Conservation (phyloP, 2,329 filamentous ascomycete genomes). For the Cladophialophora exuberans region DNA sequence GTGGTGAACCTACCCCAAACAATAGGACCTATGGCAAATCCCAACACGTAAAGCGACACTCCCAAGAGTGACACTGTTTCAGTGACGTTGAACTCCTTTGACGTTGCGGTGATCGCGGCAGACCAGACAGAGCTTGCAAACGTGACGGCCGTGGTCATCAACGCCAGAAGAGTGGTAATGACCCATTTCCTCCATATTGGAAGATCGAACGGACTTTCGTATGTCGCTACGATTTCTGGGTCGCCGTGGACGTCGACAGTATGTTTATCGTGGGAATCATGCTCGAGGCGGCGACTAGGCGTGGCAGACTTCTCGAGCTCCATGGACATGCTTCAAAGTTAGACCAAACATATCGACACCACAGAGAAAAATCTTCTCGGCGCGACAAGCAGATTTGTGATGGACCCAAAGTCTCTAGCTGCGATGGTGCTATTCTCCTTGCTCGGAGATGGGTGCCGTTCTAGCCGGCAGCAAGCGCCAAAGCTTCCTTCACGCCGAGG, state of each 20-base stretch:
- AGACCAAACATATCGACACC: slow-evolving; percentile 8
- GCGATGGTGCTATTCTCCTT: slow-evolving; percentile 8
- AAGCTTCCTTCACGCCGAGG: slow-evolving; percentile 5
- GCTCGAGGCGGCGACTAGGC: background rate
- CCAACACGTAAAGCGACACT: slow-evolving; percentile 58
- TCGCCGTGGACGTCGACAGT: slow-evolving; percentile 1
- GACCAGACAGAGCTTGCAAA: slow-evolving; percentile 43
- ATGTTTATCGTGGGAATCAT: slow-evolving; percentile 3
- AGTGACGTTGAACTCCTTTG: slow-evolving; percentile 35
- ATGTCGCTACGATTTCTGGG: background rate
- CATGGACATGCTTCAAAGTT: slow-evolving; percentile 4
- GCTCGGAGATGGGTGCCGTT: slow-evolving; percentile 4
- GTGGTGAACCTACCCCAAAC: slow-evolving; percentile 28
- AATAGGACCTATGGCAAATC: slow-evolving; percentile 62
- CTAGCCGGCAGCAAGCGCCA: slow-evolving; percentile 2
- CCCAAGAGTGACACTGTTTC: slow-evolving; percentile 54
- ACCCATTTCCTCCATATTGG: slow-evolving; percentile 42
- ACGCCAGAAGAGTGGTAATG: slow-evolving; percentile 41
- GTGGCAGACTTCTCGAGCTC: slow-evolving; percentile 4
- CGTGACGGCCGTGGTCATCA: slow-evolving; percentile 49
- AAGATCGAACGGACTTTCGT: slow-evolving; percentile 19
- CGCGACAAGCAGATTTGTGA: slow-evolving; percentile 4
- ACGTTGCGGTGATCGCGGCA: slow-evolving; percentile 12
- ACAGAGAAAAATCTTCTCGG: background rate
- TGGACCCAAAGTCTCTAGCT: background rate